Conservation (phyloP, 139 green algal genomes). For the Protoeuglena noctilucae region DNA sequence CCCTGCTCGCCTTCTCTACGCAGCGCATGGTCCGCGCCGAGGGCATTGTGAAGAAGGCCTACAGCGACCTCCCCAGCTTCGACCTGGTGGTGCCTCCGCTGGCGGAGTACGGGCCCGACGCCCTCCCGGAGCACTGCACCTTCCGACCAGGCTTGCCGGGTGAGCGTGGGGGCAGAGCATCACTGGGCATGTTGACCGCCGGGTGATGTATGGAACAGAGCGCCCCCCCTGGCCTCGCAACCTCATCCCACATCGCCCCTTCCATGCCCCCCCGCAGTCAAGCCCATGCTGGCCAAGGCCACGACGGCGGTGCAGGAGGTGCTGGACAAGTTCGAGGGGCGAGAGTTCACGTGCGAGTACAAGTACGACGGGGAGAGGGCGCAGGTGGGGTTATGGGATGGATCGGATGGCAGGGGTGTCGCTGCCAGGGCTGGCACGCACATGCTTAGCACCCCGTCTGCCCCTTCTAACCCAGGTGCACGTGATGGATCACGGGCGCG, state of each 20-base stretch:
- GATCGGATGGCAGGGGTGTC: neutral
- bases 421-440: neutral
- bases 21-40: slow-evolving; percentile 45
- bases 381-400: slow-evolving; percentile 39
- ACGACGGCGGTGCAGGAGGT: slow-evolving; percentile 72
- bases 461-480: too few species aligned
- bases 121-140: slow-evolving; percentile 45
- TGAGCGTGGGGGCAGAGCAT: slow-evolving; percentile 28
- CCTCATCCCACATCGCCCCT: neutral
- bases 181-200: too few species aligned
- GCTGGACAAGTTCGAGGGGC: slow-evolving; percentile 73
- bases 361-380: slow-evolving; percentile 95
- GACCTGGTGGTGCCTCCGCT: slow-evolving; percentile 70
- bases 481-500: slow-evolving; percentile 47
- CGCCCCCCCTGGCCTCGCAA: too few species aligned
- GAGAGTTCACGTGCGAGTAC: slow-evolving; percentile 92
- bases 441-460: neutral
- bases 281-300: slow-evolving; percentile 90
- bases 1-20: too few species aligned
- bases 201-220: too few species aligned
- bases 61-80: slow-evolving; percentile 76
- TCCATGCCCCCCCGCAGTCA: slow-evolving; percentile 18
- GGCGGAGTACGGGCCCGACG: slow-evolving; percentile 36
- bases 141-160: slow-evolving; percentile 67
- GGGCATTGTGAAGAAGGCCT: slow-evolving; percentile 59